phyloP scores from a whole-genome alignment of 2,329 filamentous ascomycete genomes.

The Trichoderma oligosporum region DNA sequence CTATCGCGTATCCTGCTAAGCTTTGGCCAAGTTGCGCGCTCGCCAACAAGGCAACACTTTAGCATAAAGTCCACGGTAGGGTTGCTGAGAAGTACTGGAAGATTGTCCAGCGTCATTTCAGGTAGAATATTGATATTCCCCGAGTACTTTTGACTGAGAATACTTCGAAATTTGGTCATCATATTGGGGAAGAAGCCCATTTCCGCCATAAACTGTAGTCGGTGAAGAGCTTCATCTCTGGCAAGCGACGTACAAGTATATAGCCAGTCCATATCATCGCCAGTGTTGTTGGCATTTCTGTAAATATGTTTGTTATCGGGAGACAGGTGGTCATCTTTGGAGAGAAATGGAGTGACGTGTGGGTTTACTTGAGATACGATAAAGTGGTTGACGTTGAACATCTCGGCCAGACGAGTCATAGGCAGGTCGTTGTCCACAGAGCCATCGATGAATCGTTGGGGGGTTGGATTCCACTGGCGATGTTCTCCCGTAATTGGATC shows the following conservation, averaged over 20 bases:
- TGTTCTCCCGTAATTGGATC: slow-evolving; percentile 75
- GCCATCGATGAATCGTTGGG: slow-evolving; percentile 86
- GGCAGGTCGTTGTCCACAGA: slow-evolving; percentile 93
- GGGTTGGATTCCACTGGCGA: slow-evolving; percentile 79
- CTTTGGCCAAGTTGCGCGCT: slow-evolving; percentile 89
- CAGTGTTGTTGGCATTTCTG: slow-evolving; percentile 24
- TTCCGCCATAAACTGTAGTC: slow-evolving; percentile 76
- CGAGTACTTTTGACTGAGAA: slow-evolving; percentile 86
- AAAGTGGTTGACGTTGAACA: slow-evolving; percentile 98
- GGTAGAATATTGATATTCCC: slow-evolving; percentile 94
- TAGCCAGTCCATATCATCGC: slow-evolving; percentile 55
- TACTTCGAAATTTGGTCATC: slow-evolving; percentile 71
- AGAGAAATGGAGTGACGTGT: slow-evolving; percentile 82
- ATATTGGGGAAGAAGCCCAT: slow-evolving; percentile 75
- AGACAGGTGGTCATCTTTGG: slow-evolving; percentile 63
- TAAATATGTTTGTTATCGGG: slow-evolving; percentile 33
- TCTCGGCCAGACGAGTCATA: slow-evolving; percentile 82
- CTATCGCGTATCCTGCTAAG: slow-evolving; percentile 80
- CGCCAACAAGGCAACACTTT: slow-evolving; percentile 69
- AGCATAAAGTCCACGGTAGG: slow-evolving; percentile 85
- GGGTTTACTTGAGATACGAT: slow-evolving; percentile 97
- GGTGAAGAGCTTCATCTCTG: slow-evolving; percentile 74
- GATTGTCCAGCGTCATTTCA: slow-evolving; percentile 68
- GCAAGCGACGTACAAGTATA: slow-evolving; percentile 67
- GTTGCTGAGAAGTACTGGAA: slow-evolving; percentile 75